phyloP scores from a whole-genome alignment of 2,329 filamentous ascomycete species.

The Pyrenochaeta sp. region DNA sequence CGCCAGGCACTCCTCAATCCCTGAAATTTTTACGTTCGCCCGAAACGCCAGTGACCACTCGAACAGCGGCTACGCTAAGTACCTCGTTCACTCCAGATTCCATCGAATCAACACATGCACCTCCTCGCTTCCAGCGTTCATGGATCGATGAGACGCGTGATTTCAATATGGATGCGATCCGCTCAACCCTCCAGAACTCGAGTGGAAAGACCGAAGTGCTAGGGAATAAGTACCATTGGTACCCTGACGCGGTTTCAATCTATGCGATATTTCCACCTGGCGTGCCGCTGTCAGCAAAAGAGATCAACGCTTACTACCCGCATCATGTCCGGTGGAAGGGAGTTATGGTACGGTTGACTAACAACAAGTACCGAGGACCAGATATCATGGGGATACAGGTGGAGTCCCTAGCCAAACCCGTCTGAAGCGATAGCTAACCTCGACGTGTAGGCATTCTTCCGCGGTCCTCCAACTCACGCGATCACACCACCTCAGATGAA shows the following conservation, averaged over 20 bases:
- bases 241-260: conserved; percentile 23
- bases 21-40: background rate
- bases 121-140: conserved; percentile 17
- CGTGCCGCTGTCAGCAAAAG: conserved; percentile 32
- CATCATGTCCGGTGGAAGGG: conserved; percentile 35
- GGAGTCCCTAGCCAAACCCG: background rate
- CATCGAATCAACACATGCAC: background rate
- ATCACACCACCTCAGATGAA: conserved; percentile 17
- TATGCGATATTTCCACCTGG: conserved; percentile 38
- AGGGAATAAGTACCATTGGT: conserved; percentile 25
- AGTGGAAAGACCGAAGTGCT: background rate
- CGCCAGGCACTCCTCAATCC: background rate
- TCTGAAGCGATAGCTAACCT: background rate
- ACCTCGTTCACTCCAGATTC: conserved; percentile 2
- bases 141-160: conserved; percentile 31
- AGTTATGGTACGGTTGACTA: conserved; percentile 32
- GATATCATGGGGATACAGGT: conserved; percentile 35
- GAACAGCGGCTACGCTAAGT: conserved; percentile 1
- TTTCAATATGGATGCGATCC: conserved; percentile 21
- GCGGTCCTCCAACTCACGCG: conserved; percentile 11
- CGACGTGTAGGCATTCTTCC: conserved; percentile 23
- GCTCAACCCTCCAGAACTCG: background rate
- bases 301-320: conserved; percentile 39
- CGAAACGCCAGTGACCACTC: conserved; percentile 1
- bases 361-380: conserved; percentile 29